Conservation (phyloP, 805 yeast genomes). For the Nakazawaea ambrosiae region DNA sequence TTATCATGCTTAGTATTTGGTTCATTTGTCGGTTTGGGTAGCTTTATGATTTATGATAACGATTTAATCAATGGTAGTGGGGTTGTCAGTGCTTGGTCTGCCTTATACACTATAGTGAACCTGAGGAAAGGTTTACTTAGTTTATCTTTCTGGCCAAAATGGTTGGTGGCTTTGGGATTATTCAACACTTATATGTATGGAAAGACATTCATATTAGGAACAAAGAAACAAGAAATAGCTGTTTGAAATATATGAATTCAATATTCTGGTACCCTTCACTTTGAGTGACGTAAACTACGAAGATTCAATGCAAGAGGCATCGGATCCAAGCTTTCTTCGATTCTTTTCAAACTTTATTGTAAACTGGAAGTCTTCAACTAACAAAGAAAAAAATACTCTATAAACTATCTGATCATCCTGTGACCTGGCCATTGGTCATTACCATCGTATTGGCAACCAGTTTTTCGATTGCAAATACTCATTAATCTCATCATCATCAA, state of each 20-base stretch:
- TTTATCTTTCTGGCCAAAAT: conserved; percentile 55
- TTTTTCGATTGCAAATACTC: conserved; percentile 41
- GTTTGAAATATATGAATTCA: no score
- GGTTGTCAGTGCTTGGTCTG: conserved; percentile 73
- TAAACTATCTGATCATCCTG: no score
- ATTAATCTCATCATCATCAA: conserved; percentile 59
- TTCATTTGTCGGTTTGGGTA: conserved; percentile 55
- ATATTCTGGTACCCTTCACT: no score
- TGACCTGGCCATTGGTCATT: no score
- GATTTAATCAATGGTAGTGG: conserved; percentile 79
- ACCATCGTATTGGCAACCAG: conserved; percentile 72
- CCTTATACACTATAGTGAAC: conserved; percentile 65
- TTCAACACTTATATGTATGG: conserved; percentile 66
- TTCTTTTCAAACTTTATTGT: no score
- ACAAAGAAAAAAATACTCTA: no score
- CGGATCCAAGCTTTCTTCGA: no score
- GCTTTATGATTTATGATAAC: conserved; percentile 70
- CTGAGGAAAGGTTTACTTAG: conserved; percentile 51
- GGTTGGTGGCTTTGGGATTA: conserved; percentile 49
- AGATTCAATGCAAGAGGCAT: no score
- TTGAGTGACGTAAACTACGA: no score
- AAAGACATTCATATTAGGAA: conserved; percentile 35
- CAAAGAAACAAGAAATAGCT: background rate
- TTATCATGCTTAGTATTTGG: conserved; percentile 50
- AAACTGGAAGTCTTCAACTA: no score